Percentiles rank a stretch among this genome's conserved stretches.
Conservation (phyloP, 805 yeast genomes). For the Hanseniaspora singularis region DNA sequence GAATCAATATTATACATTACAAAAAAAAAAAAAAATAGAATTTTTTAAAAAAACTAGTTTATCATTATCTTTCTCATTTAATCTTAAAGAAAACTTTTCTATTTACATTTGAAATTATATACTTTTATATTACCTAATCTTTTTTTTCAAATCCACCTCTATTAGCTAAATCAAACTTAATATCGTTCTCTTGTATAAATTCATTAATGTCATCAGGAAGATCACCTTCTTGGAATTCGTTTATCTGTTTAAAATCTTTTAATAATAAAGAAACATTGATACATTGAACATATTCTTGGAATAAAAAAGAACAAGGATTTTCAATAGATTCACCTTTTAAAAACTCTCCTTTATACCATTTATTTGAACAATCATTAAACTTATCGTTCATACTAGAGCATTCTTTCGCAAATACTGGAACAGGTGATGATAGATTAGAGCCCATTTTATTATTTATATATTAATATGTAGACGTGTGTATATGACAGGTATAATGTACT, state of each 20-base stretch:
- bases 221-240: constrained; percentile 72
- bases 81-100: neutral
- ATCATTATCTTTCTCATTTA: too few species aligned
- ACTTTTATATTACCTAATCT: neutral
- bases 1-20: too few species aligned
- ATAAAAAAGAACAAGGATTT: constrained; percentile 82
- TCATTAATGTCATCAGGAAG: constrained; percentile 22
- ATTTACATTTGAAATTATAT: neutral
- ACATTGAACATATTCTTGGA: constrained; percentile 84
- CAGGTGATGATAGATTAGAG: constrained; percentile 50
- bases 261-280: constrained; percentile 58
- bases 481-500: neutral
- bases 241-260: constrained; percentile 72
- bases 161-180: constrained; percentile 12
- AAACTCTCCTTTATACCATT: constrained; percentile 86
- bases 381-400: constrained; percentile 76
- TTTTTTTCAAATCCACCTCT: constrained; percentile 11
- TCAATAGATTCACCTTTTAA: constrained; percentile 43
- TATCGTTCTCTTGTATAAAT: constrained; percentile 6
- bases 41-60: too few species aligned
- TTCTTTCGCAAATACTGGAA: constrained; percentile 81
- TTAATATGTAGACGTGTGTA: neutral
- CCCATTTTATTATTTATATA: constrained; percentile 37
- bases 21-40: too few species aligned
- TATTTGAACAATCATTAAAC: constrained; percentile 87